These are phyloP conservation scores for Teratosphaeria epicoccoides DNA, from an alignment of 2,329 filamentous ascomycete genomes.

Conservation along the genomic window DNA sequence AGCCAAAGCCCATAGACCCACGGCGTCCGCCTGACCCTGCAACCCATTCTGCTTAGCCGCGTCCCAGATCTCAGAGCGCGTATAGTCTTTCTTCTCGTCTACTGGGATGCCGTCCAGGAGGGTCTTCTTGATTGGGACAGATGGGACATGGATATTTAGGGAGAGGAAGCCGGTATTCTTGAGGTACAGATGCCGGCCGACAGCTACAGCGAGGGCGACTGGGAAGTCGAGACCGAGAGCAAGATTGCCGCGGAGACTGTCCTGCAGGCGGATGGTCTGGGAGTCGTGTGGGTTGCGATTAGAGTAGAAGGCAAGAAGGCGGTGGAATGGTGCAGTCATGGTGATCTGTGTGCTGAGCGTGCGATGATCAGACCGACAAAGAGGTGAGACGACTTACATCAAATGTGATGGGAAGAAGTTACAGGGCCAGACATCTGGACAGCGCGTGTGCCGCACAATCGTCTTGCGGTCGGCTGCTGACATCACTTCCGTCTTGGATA, in stretches of 20 bases:
- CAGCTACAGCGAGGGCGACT: constrained; percentile 23
- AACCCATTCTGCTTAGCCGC: constrained; percentile 13
- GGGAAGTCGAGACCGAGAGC: constrained; percentile 29
- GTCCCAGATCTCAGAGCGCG: constrained; percentile 18
- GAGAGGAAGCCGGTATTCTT: constrained; percentile 23
- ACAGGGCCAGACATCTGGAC: no score
- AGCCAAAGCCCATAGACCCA: constrained; percentile 26
- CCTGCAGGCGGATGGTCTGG: constrained; percentile 25
- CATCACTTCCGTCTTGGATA: background rate
- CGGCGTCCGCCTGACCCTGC: constrained; percentile 18
- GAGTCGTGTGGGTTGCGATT: constrained; percentile 20
- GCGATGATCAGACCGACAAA: background rate
- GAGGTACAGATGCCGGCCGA: constrained; percentile 25
- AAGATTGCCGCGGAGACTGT: constrained; percentile 27
- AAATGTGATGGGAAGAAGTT: no score
- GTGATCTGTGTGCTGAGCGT: background rate
- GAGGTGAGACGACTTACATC: background rate
- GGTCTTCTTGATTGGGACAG: constrained; percentile 18
- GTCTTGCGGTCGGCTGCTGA: background rate
- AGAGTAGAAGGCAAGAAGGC: constrained; percentile 28
- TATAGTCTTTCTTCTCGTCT: constrained; percentile 22
- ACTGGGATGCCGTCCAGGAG: constrained; percentile 23
- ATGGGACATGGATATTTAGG: constrained; percentile 26
- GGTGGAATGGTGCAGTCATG: constrained; percentile 23
- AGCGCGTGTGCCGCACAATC: background rate